Evolutionary conservation across 306 rosid species (phyloP).

Genomic region (Lathyrus aphaca): DNA sequence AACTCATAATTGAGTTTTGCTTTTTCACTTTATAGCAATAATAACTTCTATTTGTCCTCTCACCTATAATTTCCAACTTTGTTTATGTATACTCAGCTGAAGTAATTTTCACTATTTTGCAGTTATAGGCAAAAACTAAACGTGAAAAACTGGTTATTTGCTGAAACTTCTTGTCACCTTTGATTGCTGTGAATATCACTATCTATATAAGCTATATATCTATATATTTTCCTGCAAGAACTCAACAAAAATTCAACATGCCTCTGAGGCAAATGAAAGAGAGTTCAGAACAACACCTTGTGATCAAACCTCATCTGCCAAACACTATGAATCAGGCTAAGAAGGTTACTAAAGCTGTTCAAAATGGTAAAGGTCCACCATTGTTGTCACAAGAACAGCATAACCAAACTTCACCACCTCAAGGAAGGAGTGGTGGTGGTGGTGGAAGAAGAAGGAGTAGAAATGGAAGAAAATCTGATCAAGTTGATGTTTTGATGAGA

Average conservation of each 20-base stretch:
- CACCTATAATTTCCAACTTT: conserved; percentile 57
- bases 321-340: conserved; percentile 64
- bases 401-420: conserved; percentile 62
- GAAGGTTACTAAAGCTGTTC: conserved; percentile 69
- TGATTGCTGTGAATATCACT: conserved; percentile 35
- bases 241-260: conserved; percentile 52
- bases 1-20: conserved; percentile 45
- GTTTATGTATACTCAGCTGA: conserved; percentile 44
- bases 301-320: conserved; percentile 82
- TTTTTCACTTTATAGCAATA: conserved; percentile 39
- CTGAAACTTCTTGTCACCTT: conserved; percentile 45
- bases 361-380: conserved; percentile 85
- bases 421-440: conserved; percentile 65
- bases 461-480: conserved; percentile 86
- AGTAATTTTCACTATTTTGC: conserved; percentile 49
- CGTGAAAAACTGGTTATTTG: conserved; percentile 43
- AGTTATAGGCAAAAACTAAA: conserved; percentile 48
- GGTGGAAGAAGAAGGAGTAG: conserved; percentile 83
- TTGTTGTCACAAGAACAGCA: conserved; percentile 54
- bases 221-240: conserved; percentile 35
- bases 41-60: conserved; percentile 41
- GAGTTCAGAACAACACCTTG: conserved; percentile 91
- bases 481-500: conserved; percentile 75
- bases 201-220: conserved; percentile 13
- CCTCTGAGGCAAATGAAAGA: conserved; percentile 96